These are phyloP conservation scores for Psilocybe mexicana DNA, from an alignment of 1,284 basidiomycete species.

Conservation along the genomic window DNA sequence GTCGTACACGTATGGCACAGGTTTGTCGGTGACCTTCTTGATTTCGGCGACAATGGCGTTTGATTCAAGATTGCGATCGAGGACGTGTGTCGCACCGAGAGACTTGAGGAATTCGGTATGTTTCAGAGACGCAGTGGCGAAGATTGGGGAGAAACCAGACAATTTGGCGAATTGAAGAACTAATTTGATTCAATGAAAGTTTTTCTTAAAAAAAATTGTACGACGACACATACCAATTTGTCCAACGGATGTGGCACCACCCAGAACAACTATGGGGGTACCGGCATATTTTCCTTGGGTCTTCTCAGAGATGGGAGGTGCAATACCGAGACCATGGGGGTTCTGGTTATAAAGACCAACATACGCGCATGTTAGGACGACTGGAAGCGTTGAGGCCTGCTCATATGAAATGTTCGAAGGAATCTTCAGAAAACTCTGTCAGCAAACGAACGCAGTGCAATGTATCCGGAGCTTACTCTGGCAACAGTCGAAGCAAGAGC, in stretches of 20 bases:
- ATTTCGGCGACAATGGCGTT: slow-evolving; percentile 20
- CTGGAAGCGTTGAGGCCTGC: slow-evolving; percentile 41
- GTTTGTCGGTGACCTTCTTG: slow-evolving; percentile 22
- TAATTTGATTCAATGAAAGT: slow-evolving; percentile 8
- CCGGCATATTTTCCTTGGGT: slow-evolving; percentile 38
- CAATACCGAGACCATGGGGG: slow-evolving; percentile 32
- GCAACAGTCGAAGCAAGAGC: slow-evolving; percentile 39
- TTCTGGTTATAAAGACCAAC: slow-evolving; percentile 38
- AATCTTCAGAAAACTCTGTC: background rate
- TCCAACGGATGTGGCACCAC: slow-evolving; percentile 38
- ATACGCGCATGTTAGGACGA: slow-evolving; percentile 38
- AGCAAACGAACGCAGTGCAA: background rate
- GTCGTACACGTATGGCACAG: slow-evolving; percentile 36
- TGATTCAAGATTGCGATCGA: slow-evolving; percentile 35
- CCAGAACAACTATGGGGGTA: slow-evolving; percentile 37
- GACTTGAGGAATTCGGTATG: slow-evolving; percentile 44
- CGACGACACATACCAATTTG: slow-evolving; percentile 23
- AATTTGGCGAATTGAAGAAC: slow-evolving; percentile 45
- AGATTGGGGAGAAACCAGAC: slow-evolving; percentile 49
- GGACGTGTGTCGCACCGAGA: slow-evolving; percentile 50
- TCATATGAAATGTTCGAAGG: slow-evolving; percentile 45
- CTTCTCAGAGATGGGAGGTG: slow-evolving; percentile 30
- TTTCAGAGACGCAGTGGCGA: slow-evolving; percentile 46
- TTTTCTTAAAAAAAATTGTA: background rate
- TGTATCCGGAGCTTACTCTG: slow-evolving; percentile 32